Conservation (phyloP, 495 filamentous ascomycete genomes). For the Pyrenula massariospora region DNA sequence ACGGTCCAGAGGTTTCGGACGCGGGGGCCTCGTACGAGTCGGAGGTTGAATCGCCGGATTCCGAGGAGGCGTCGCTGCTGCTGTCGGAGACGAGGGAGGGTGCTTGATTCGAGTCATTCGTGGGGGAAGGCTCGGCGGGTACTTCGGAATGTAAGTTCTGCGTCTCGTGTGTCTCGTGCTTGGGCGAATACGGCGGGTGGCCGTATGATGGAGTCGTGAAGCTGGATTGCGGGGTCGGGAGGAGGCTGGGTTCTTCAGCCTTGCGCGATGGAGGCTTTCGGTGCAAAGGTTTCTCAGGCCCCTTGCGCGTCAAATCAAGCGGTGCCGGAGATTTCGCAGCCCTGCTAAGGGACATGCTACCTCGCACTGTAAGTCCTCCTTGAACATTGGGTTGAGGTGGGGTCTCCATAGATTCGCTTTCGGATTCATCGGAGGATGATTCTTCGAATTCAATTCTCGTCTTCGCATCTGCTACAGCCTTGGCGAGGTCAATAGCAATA, state of each 20-base stretch:
- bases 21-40: constrained; percentile 12
- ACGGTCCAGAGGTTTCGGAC: not conserved
- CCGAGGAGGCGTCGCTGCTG: constrained; percentile 55
- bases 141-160: too few species aligned
- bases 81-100: constrained; percentile 85
- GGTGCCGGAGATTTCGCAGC: not conserved
- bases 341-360: constrained; percentile 8
- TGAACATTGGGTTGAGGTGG: not conserved
- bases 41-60: constrained; percentile 36
- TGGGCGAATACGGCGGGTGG: constrained; percentile 22
- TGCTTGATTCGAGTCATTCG: constrained; percentile 64
- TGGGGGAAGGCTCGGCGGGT: constrained; percentile 57
- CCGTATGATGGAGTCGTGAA: constrained; percentile 23
- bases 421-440: constrained; percentile 21
- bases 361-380: constrained; percentile 3
- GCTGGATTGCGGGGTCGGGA: constrained; percentile 20
- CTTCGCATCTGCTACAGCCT: constrained; percentile 43
- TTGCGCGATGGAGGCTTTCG: constrained; percentile 9
- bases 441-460: constrained; percentile 14
- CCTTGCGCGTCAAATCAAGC: constrained; percentile 37
- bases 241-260: constrained; percentile 16
- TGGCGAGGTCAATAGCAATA: constrained; percentile 47
- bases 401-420: constrained; percentile 6
- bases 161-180: constrained; percentile 36
- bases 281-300: constrained; percentile 4